Evolutionary conservation across 2,329 filamentous ascomycete genomes (phyloP), one percentile per base, ranked within the genome.

Genomic region (Sclerotinia borealis): DNA sequence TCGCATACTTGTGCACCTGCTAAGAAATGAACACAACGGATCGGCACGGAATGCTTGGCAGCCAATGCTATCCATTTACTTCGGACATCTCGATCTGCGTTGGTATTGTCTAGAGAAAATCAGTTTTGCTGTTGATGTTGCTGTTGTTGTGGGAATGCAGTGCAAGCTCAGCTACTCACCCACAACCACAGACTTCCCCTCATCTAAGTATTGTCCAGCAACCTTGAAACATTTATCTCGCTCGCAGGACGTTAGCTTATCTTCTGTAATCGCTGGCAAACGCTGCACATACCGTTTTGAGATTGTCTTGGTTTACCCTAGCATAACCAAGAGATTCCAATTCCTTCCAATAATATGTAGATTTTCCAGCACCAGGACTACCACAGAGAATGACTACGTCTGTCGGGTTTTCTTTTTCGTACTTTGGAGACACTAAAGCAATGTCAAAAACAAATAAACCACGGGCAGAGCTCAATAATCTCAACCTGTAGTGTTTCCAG

Each of bases 341-440:
- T 67, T 90, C 79, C 66, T 83, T 86, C 85, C 88, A 91, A 77
- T 89, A 97, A 72, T 95, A 96, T 0, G 92, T 93, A 45, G 91
- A 96, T 76, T 99, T 98, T 22, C 95, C 95, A 10, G 92, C 86
- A 1, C 91, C 93, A 0, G 95, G 95, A 54, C 90, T 91, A 1
- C 95, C 95, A 72, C 91, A 93, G 74, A 96, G 91, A 9, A 98
- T 76, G 29, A 98, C 84, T 17, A 98, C 79, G 62, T 97, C 93
- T 67, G 86, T 76, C 7, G 83, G 75, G 70, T 88, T 85, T 59
- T 80, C 83, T 77, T 87, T 91, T 52, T 82, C 79, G 10, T 70
- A 72, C 0, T 68, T 55, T 22, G 65, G 52, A 39, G 54, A 47
- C 54, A 49, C 66, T 68, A 68, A 71, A 49, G 67, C 17, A 71